Evolutionary conservation across 495 filamentous ascomycete genomes (phyloP).

Genomic region (Talaromyces proteolyticus): DNA sequence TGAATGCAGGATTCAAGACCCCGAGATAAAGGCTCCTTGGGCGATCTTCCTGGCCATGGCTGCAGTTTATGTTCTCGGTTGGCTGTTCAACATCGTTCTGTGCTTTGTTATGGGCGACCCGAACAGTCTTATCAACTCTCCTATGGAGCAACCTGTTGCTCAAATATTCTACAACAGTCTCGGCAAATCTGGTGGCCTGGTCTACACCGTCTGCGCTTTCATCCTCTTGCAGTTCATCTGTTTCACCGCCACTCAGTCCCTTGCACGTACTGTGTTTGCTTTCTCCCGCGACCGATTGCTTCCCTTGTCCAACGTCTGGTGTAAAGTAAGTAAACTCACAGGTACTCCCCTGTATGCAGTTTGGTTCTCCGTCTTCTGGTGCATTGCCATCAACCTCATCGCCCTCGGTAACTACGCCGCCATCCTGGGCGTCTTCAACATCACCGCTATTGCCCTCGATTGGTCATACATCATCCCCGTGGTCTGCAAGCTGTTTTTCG

Average conservation of each 20-base stretch:
- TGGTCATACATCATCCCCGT: conserved; percentile 59
- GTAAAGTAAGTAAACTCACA: conserved; percentile 44
- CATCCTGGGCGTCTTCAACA: conserved; percentile 57
- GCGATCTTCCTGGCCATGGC: conserved; percentile 54
- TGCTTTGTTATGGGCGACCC: conserved; percentile 55
- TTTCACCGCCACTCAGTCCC: conserved; percentile 57
- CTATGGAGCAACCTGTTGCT: conserved; percentile 53
- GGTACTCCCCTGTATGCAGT: conserved; percentile 56
- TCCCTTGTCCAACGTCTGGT: conserved; percentile 50
- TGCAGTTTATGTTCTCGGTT: conserved; percentile 56
- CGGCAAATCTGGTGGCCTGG: conserved; percentile 50
- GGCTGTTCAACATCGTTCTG: conserved; percentile 58
- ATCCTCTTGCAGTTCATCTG: conserved; percentile 46
- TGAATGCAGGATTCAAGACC: conserved; percentile 36
- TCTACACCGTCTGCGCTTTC: conserved; percentile 55
- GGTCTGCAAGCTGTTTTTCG: conserved; percentile 52
- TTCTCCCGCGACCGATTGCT: conserved; percentile 55
- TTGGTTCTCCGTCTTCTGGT: conserved; percentile 51
- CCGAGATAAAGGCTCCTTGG: conserved; percentile 53
- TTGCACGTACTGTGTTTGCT: conserved; percentile 57
- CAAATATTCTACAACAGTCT: conserved; percentile 60
- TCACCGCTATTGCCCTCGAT: conserved; percentile 58
- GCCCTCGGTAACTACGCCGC: conserved; percentile 56
- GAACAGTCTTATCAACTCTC: conserved; percentile 31
- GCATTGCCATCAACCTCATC: conserved; percentile 56